A percentile compares a stretch with the other conserved stretches of the same genome.
phyloP scores from a whole-genome alignment of 768 basidiomycete species.

The Termitomyces sp. region DNA sequence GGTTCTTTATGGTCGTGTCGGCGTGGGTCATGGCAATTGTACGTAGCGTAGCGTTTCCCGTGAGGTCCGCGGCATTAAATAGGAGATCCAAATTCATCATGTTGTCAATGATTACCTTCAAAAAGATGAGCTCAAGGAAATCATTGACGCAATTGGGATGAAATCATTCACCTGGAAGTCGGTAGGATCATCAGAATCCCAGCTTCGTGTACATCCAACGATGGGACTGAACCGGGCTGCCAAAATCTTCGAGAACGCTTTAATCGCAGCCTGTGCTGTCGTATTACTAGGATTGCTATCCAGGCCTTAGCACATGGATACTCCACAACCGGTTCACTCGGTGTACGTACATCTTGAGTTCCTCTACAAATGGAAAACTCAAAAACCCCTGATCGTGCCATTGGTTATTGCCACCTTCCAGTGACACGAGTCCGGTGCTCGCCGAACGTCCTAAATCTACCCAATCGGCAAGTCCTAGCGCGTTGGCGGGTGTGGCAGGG shows the following conservation, averaged over 20 bases:
- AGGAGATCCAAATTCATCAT: conserved; percentile 79
- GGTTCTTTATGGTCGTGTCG: conserved; percentile 65
- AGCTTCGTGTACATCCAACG: conserved; percentile 70
- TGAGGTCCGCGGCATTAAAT: conserved; percentile 54
- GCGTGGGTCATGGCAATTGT: conserved; percentile 65
- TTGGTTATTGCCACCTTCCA: conserved; percentile 44
- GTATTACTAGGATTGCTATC: conserved; percentile 53
- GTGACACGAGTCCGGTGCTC: conserved; percentile 48
- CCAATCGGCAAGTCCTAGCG: conserved; percentile 48
- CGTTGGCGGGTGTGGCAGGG: conserved; percentile 31
- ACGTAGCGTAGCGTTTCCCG: conserved; percentile 56
- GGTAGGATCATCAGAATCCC: conserved; percentile 54
- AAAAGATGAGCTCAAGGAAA: background rate
- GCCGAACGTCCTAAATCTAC: conserved; percentile 49
- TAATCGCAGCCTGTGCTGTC: conserved; percentile 55
- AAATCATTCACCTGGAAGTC: conserved; percentile 30
- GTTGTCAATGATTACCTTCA: conserved; percentile 72
- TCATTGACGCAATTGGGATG: background rate
- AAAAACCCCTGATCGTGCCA: conserved; percentile 74
- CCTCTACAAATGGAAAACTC: conserved; percentile 59
- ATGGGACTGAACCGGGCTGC: conserved; percentile 56
- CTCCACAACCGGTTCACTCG: no score
- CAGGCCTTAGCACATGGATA: background rate
- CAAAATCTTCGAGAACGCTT: conserved; percentile 54
- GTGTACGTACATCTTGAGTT: conserved; percentile 48